Base-by-base conservation (phyloP, 106 monocot genomes). In the Gastrodia elata region DNA sequence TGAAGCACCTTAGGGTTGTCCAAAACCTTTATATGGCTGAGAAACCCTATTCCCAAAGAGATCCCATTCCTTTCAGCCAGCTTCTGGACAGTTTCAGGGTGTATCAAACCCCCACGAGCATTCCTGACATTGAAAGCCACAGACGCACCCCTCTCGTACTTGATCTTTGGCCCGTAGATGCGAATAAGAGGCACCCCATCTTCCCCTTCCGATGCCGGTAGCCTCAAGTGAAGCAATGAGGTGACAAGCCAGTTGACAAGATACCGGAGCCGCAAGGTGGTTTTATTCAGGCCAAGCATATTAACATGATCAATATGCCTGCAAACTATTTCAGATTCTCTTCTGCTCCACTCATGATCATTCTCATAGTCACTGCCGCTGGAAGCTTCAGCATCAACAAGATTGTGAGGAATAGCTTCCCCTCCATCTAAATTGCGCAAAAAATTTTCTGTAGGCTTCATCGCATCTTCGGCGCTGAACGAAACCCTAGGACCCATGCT, bases 141-240 rank as follows among this genome's bases (percentile, higher is more conserved):
- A 38, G 93, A 74, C 61, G 90, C 90, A 70, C 93, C 93, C 30
- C 93, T 81, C 65, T 94, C 93, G 32, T 90, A 94, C 68, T 88
- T 94, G 68, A 94, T 94, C 71, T 94, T 94, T 49, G 93, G 93
- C 28, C 93, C 93, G 38, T 94, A 94, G 39, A 90, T 90, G 33
- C 74, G 71, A 48, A 94, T 82, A 37, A 94, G 85, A 64, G 80
- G 77, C n/a, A 55, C 42, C 33, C 80, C 84, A 48, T 65, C 74
- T 5, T 38, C 81, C 35, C 70, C 81, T 35, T 85, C 85, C 20
- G 68, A 41, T 61, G 82, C 77, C 6, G 79, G 83, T 69, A 94
- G 39, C 9, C 83, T 68, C 55, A 94, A 75, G 74, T 90, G 93
- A 57, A 94, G 74, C 61, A 94, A 74, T 24, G 93, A 90, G 34